phyloP scores from a whole-genome alignment of 2,329 filamentous ascomycete species.

The Colletotrichum camelliae region DNA sequence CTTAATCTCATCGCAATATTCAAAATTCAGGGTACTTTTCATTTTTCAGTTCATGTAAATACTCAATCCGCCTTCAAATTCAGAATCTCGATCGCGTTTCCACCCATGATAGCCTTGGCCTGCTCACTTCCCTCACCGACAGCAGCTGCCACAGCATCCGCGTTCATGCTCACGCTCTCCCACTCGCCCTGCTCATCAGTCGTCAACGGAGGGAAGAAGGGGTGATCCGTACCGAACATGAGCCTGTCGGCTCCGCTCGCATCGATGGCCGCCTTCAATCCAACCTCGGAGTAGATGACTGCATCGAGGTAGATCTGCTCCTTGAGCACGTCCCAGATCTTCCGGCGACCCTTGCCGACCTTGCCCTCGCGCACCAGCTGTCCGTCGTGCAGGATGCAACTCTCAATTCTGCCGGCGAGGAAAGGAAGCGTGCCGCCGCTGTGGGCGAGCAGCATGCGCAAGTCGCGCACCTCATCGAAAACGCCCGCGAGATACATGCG shows the following conservation, averaged over 20 bases:
- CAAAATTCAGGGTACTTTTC: not conserved
- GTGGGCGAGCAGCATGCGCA: constrained; percentile 83
- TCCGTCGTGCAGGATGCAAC: constrained; percentile 83
- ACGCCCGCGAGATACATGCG: constrained; percentile 88
- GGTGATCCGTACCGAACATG: constrained; percentile 84
- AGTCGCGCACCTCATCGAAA: constrained; percentile 74
- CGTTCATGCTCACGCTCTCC: constrained; percentile 67
- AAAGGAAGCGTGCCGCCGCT: constrained; percentile 90
- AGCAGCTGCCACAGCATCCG: constrained; percentile 57
- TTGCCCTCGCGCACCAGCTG: constrained; percentile 72
- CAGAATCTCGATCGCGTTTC: constrained; percentile 62
- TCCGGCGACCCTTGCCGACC: constrained; percentile 50
- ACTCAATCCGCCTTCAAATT: constrained; percentile 8
- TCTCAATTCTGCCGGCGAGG: constrained; percentile 86
- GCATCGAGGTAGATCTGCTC: constrained; percentile 89
- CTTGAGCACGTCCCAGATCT: constrained; percentile 61
- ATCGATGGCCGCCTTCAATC: constrained; percentile 72
- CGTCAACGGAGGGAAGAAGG: constrained; percentile 80
- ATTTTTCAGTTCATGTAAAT: not conserved
- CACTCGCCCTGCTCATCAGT: constrained; percentile 68
- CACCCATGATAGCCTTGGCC: constrained; percentile 61
- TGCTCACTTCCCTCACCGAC: constrained; percentile 51
- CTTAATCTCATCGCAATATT: not conserved
- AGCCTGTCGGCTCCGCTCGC: constrained; percentile 70
- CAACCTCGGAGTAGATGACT: constrained; percentile 80